Evolutionary conservation across 2,329 filamentous ascomycete genomes (phyloP).

Genomic region (Xylaria sp.): DNA sequence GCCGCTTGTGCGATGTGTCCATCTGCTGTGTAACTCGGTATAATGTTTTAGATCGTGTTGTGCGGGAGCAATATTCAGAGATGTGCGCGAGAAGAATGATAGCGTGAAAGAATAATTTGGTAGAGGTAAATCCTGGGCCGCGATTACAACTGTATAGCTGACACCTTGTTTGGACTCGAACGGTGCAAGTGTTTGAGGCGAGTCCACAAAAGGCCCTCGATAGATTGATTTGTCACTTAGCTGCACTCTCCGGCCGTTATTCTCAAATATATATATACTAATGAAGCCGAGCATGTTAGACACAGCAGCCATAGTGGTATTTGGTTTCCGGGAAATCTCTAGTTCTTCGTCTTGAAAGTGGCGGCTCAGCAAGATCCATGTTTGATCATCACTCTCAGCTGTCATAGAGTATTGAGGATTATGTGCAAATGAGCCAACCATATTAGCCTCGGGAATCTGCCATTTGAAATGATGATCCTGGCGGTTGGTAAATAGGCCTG

Average conservation of each 20-base stretch:
- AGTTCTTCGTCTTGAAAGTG: constrained; percentile 81
- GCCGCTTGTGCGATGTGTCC: constrained; percentile 83
- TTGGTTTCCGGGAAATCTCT: constrained; percentile 61
- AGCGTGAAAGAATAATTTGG: constrained; percentile 85
- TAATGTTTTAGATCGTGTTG: constrained; percentile 67
- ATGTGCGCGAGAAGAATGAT: constrained; percentile 77
- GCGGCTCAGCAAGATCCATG: constrained; percentile 87
- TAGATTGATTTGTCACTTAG: constrained; percentile 77
- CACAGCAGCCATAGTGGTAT: constrained; percentile 53
- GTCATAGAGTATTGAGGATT: constrained; percentile 79
- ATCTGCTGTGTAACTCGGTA: constrained; percentile 70
- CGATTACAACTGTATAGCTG: constrained; percentile 71
- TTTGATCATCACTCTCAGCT: constrained; percentile 65
- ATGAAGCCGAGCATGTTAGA: constrained; percentile 79
- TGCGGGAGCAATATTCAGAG: constrained; percentile 71
- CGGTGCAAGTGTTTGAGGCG: constrained; percentile 87
- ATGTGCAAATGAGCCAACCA: constrained; percentile 66
- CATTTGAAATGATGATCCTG: constrained; percentile 93
- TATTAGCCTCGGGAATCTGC: constrained; percentile 64
- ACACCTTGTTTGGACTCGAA: constrained; percentile 64
- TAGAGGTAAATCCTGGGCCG: constrained; percentile 80
- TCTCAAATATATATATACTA: constrained; percentile 83
- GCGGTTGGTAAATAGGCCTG: constrained; percentile 79
- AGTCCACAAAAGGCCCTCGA: constrained; percentile 89
- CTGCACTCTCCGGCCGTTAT: constrained; percentile 75